Evolutionary conservation across 352 stramenopile genomes (phyloP).

Genomic region (Halophytophthora batemanensis): DNA sequence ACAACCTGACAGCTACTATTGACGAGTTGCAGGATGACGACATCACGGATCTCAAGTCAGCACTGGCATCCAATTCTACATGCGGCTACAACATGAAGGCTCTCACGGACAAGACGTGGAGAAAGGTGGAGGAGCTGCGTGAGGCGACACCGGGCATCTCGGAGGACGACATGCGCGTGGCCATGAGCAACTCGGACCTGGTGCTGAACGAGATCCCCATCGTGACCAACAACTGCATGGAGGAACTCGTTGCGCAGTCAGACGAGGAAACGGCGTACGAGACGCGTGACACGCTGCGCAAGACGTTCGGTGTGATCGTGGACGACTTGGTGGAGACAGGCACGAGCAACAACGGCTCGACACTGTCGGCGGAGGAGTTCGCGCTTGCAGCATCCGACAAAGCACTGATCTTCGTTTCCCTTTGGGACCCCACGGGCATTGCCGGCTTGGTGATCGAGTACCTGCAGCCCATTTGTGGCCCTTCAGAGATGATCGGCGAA

Average conservation of each 20-base stretch:
- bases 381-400: constrained; percentile 13
- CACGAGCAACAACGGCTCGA: constrained; percentile 20
- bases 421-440: constrained; percentile 25
- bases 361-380: constrained; percentile 11
- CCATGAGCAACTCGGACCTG: constrained; percentile 26
- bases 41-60: constrained; percentile 24
- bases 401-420: constrained; percentile 14
- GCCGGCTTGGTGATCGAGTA: constrained; percentile 26
- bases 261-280: constrained; percentile 16
- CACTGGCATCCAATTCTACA: constrained; percentile 22
- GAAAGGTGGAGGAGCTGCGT: constrained; percentile 14
- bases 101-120: constrained; percentile 15
- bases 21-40: constrained; percentile 16
- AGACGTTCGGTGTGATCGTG: constrained; percentile 23
- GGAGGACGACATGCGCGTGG: constrained; percentile 23
- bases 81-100: constrained; percentile 28
- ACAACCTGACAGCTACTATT: constrained; percentile 20
- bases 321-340: constrained; percentile 21
- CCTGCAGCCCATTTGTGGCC: constrained; percentile 31
- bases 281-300: constrained; percentile 21
- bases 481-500: constrained; percentile 35
- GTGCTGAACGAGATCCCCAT: constrained; percentile 30
- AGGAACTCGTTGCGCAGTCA: constrained; percentile 18
- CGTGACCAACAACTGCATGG: constrained; percentile 30
- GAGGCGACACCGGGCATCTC: constrained; percentile 20